Percentiles rank a stretch among this genome's conserved stretches.
Conservation (phyloP, 1,139 yeast species). For the Hyphopichia wangnamkhiaoensis region DNA sequence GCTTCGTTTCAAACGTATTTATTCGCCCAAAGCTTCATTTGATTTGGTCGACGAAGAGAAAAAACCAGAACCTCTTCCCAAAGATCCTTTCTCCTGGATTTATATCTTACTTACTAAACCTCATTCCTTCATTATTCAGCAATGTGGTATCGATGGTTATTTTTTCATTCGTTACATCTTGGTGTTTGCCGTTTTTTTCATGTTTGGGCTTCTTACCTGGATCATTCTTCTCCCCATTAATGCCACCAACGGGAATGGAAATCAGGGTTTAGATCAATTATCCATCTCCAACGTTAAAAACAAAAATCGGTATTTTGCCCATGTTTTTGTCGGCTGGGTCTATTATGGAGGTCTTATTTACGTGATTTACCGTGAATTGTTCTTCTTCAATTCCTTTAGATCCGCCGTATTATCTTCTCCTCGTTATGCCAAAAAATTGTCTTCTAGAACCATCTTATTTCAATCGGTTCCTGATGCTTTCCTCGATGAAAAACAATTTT, state of each 20-base stretch:
- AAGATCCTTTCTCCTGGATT: conserved; percentile 67
- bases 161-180: conserved; percentile 61
- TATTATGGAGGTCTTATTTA: conserved; percentile 71
- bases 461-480: conserved; percentile 76
- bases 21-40: conserved; percentile 64
- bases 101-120: conserved; percentile 57
- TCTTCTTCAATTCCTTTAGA: conserved; percentile 75
- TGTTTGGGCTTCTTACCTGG: conserved; percentile 46
- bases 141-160: conserved; percentile 76
- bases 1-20: conserved; percentile 58
- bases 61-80: conserved; percentile 62
- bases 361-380: conserved; percentile 78
- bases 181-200: conserved; percentile 43
- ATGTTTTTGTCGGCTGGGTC: conserved; percentile 78
- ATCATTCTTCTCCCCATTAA: conserved; percentile 66
- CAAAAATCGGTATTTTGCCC: conserved; percentile 75
- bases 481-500: conserved; percentile 61
- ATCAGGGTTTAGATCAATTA: conserved; percentile 70
- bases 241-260: conserved; percentile 57
- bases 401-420: conserved; percentile 84
- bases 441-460: conserved; percentile 78
- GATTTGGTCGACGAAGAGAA: conserved; percentile 61
- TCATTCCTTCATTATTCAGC: conserved; percentile 64
- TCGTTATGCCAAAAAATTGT: conserved; percentile 65
- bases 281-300: conserved; percentile 71